phyloP scores from a whole-genome alignment of 2,329 filamentous ascomycete species.

The Chaetothyriales sp. region DNA sequence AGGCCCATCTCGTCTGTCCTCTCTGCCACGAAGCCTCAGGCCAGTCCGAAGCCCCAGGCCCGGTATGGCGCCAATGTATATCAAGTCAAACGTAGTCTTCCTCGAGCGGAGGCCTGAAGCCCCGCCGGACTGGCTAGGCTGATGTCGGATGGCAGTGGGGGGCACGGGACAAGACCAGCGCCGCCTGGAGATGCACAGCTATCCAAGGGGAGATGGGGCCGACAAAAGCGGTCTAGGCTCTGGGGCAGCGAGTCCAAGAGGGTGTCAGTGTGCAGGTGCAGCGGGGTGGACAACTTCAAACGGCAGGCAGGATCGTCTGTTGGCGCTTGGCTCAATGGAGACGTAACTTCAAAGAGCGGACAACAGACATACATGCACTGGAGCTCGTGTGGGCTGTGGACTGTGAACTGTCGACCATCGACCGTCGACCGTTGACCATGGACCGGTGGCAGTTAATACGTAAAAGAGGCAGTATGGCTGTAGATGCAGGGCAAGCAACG shows the following conservation, averaged over 20 bases:
- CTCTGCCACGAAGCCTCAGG: not conserved
- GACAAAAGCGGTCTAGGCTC: not conserved
- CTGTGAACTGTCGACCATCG: too few species aligned
- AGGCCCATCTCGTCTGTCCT: constrained; percentile 53
- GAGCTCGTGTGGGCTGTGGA: too few species aligned
- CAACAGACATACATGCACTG: not conserved
- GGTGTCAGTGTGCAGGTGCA: not conserved
- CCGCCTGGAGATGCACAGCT: not conserved
- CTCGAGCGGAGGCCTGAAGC: not conserved
- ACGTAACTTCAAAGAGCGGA: not conserved
- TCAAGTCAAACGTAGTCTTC: not conserved
- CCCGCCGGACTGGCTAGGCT: not conserved
- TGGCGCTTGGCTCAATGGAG: not conserved
- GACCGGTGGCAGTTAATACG: not conserved
- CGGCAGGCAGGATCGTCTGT: not conserved
- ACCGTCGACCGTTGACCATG: too few species aligned
- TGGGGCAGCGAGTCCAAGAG: not conserved
- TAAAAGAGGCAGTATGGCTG: not conserved
- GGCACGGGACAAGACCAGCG: not conserved
- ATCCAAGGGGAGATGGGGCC: not conserved
- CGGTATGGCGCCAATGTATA: not conserved
- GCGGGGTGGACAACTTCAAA: not conserved
- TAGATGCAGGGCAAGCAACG: not conserved
- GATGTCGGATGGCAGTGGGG: not conserved
- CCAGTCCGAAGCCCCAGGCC: not conserved